Evolutionary conservation across 2,329 filamentous ascomycete genomes (phyloP).

Genomic region (Bipolaris cookei): DNA sequence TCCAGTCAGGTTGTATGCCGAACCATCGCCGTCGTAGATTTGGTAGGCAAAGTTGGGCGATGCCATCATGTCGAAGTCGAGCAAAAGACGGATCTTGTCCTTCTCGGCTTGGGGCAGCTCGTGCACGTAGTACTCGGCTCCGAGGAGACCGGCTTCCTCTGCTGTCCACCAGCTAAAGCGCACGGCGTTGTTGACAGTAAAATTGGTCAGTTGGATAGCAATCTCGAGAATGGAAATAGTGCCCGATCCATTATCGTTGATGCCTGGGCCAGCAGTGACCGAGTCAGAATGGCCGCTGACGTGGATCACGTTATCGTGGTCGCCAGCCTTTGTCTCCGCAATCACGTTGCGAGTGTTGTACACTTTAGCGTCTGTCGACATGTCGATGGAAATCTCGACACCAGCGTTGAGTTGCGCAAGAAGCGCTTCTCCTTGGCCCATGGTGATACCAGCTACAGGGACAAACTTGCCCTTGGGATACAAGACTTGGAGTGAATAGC

Average conservation of each 20-base stretch:
- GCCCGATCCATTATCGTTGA: constrained; percentile 80
- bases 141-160: constrained; percentile 68
- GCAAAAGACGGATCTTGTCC: constrained; percentile 68
- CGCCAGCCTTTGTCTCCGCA: constrained; percentile 64
- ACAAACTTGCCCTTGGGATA: constrained; percentile 63
- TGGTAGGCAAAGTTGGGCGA: constrained; percentile 65
- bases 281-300: constrained; percentile 68
- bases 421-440: constrained; percentile 64
- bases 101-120: constrained; percentile 57
- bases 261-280: constrained; percentile 68
- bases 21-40: constrained; percentile 65
- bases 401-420: constrained; percentile 59
- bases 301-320: constrained; percentile 63
- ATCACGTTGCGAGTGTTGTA: constrained; percentile 59
- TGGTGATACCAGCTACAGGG: constrained; percentile 70
- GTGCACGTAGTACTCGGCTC: constrained; percentile 63
- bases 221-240: constrained; percentile 66
- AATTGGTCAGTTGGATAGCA: constrained; percentile 69
- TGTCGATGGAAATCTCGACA: constrained; percentile 32
- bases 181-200: constrained; percentile 70
- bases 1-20: constrained; percentile 60
- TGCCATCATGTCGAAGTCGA: constrained; percentile 76
- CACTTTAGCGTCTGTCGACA: constrained; percentile 34
- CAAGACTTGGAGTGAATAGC: constrained; percentile 51
- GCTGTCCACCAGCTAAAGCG: constrained; percentile 72